Evolutionary conservation across 75 land plant genomes (phyloP), one percentile per base, ranked within the genome.

Genomic region (Chamaecyparis obtusa): DNA sequence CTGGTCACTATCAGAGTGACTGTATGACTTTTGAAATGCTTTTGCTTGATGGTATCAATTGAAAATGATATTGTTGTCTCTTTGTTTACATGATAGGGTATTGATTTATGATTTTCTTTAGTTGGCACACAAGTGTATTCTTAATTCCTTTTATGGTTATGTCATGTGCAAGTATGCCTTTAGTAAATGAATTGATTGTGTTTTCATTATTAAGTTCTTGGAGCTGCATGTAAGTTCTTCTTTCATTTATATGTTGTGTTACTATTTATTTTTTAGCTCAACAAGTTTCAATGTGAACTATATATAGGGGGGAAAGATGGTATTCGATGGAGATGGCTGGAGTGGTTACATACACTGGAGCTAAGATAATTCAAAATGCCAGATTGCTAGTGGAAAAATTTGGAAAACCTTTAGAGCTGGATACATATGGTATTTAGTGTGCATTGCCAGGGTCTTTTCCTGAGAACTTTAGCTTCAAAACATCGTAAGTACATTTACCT

Each of bases 321-420:
- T 98, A 95, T 85, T 98, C 99, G 30, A 98, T 98, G 99, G 99
- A 98, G 91, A 98, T 98, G 99, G 99, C 99, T 78, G 99, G 99
- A 56, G 98, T 97, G 15, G 99, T 98, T 44, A 98, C 99, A 8
- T 98, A 98, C 81, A 98, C 99, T 84, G 99, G 99, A 24, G 99
- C 99, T 36, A 98, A 98, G 90, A 98, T 98, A 5, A 98, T 98
- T 41, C 99, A 98, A 83, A 98, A 97, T 95, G 99, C 99, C 87
- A 96, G 96, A 16, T 86, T 97, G 46, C 89, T 98, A 37, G 93
- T 98, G 72, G 97, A 98, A 85, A 98, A 96, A 85, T 95, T 98
- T 87, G 99, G 99, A 43, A 96, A 94, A 84, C 99, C 99, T 79
- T 91, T 98, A 46, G 99, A 98, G 88, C 91, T 98, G 84, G 99